Base-by-base conservation (phyloP, 495 filamentous ascomycete species). In the Neurospora sp. region DNA sequence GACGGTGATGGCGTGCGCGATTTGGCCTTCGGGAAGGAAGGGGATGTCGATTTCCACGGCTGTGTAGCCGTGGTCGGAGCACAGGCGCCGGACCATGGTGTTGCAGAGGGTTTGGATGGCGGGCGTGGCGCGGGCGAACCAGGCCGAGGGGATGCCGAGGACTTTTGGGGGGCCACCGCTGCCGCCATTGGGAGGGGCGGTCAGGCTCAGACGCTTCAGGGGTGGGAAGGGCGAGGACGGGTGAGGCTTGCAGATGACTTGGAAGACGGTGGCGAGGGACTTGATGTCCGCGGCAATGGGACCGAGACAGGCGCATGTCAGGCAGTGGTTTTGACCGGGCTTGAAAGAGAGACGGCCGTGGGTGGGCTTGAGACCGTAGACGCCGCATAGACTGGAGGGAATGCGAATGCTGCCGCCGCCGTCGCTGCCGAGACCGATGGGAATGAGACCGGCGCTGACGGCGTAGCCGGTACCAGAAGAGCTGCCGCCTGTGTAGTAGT, bases 321-420 rank as follows among this genome's bases (percentile, higher is more conserved):
- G 81, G 41, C 86, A 89, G 44, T 90, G 86, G 70, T 87, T 88
- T 12, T 85, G 78, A 0, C 90, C 88, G 1, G 93, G 93, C 0
- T 81, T 80, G 40, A 82, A 84, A 41, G 91, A 93, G 11, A 96
- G 81, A 16, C 94, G 89, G 69, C 89, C 86, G 77, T 95, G 93
- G 11, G 88, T 90, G 0, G 94, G 89, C 76, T 97, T 97, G 39
- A 97, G 87, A 4, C 94, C 94, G 82, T 90, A 96, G 40, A 95
- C 82, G 40, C 93, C 93, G 79, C 93, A 96, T 79, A 91, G 93
- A 20, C 88, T 87, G 2, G 92, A 83, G 0, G 94, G 94, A 70
- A 96, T 90, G 6, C 94, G 89, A 75, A 97, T 91, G 71, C 88
- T 91, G 70, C 94, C 94, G 38, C 94, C 94, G 37, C 92, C 93